Conservation (phyloP, 139 green algal species). For the Trebouxia sp. region DNA sequence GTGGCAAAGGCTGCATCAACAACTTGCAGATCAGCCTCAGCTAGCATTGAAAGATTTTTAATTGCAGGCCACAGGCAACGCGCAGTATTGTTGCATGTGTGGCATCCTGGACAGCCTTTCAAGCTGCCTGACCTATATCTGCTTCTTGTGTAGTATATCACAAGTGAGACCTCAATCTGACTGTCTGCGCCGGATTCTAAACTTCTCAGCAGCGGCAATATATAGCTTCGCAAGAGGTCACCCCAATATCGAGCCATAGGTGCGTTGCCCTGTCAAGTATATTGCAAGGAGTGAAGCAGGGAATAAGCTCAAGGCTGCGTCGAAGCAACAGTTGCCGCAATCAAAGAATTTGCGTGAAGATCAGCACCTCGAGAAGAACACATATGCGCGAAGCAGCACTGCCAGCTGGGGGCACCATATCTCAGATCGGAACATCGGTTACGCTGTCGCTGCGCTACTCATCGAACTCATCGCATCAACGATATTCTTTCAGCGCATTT, state of each 20-base stretch:
- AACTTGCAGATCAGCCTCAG: background rate
- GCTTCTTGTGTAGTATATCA: background rate
- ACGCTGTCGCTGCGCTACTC: background rate
- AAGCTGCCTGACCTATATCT: background rate
- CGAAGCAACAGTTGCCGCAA: background rate
- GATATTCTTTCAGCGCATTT: too few species aligned
- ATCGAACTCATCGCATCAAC: too few species aligned
- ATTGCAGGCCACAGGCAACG: too few species aligned
- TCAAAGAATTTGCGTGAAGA: background rate
- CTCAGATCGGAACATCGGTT: background rate
- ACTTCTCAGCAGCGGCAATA: background rate
- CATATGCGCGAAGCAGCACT: background rate
- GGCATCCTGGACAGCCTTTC: too few species aligned
- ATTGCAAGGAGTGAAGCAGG: too few species aligned
- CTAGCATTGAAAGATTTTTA: too few species aligned
- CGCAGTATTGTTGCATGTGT: too few species aligned
- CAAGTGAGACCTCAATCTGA: background rate
- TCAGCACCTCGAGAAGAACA: background rate
- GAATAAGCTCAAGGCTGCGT: background rate
- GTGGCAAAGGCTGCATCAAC: background rate
- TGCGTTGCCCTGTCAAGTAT: background rate
- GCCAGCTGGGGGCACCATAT: background rate
- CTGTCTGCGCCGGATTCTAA: background rate
- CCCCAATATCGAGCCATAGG: constrained; percentile 7
- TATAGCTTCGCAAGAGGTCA: background rate